Base-by-base conservation (phyloP, 306 rosid genomes). In the Inga leiocalycina region DNA sequence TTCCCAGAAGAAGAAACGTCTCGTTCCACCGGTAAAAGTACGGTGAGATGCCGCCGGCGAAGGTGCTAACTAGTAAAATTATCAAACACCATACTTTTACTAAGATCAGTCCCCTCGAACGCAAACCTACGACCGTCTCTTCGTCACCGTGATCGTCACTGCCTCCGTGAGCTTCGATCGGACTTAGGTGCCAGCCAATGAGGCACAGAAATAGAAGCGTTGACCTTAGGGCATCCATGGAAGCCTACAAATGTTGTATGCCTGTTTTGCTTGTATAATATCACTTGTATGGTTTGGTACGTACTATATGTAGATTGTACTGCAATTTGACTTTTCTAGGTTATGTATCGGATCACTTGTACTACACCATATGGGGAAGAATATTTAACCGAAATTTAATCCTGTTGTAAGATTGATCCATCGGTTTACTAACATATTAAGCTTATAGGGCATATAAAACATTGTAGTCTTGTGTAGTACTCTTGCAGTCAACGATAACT, bases 31-130 rank as follows among this genome's bases (percentile, higher is more conserved):
- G 75, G 71, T 7, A 85, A 46, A 89, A 90, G 83, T 94, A 94
- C 0, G 97, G 94, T 19, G 97, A 94, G 6, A 94, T 77, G 1
- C 97, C 98, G 1, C 93, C 91, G 0, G 80, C 84, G 52, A 94
- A 94, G 35, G 98, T 94, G 88, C 71, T 81, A 49, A 87, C 85
- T 0, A 94, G 79, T 32, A 94, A 52, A 37, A 94, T 92, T 5
- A 94, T 84, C 85, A 94, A 59, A 71, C 98, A 94, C 94, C 94
- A 92, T 84, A 91, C 45, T 71, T 94, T 94, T n/a, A 94, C 94
- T 32, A 80, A 19, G 78, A 90, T 41, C 49, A 94, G 34, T 61
- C 89, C 81, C 79, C 39, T 88, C 0, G 87, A 59, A 76, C 78
- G 93, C 79, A 93, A 80, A 64, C 75, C 39, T 35, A 0, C 71